Conservation (phyloP, 306 rosid species). For the Cucumis sativus region Cucumber_9930_V3 NC_026657.2:10343501-10344000, state of each 20-base stretch:
- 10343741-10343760: constrained; percentile 13
- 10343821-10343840: not conserved
- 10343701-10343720: not conserved
- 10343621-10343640: constrained; percentile 16
- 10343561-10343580: constrained; percentile 7
- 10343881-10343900: constrained; percentile 5
- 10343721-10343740: not conserved
- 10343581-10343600: constrained; percentile 3
- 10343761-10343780: constrained; percentile 13
- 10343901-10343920: constrained; percentile 8
- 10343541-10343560: constrained; percentile 12
- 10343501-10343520: not conserved
- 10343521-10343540: constrained; percentile 11
- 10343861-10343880: constrained; percentile 9
- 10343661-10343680: constrained; percentile 4
- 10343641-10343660: not conserved
- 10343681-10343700: constrained; percentile 15
- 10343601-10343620: constrained; percentile 1
- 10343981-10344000: constrained; percentile 8
- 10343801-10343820: constrained; percentile 4
- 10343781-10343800: not conserved
- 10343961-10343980: constrained; percentile 11
- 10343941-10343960: constrained; percentile 16
- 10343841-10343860: constrained; percentile 2
- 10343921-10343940: constrained; percentile 11